Percentiles rank a stretch among this genome's conserved stretches.
Conservation (phyloP, 495 filamentous ascomycete genomes). For the Copromyces sp. region DNA sequence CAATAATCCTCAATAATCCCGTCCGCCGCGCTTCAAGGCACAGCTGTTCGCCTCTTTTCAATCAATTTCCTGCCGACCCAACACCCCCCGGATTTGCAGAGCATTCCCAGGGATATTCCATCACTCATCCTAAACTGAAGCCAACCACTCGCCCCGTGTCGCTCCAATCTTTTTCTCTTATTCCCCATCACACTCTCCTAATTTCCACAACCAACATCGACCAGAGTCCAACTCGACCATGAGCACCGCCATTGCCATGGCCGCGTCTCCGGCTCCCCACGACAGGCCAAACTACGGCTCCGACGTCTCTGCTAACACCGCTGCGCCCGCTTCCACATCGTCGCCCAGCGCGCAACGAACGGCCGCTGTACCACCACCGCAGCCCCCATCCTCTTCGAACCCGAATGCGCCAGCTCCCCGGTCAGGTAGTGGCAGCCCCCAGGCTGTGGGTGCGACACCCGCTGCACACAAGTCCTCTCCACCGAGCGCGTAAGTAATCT, state of each 20-base stretch:
- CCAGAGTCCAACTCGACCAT: constrained; percentile 28
- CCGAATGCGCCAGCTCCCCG: constrained; percentile 34
- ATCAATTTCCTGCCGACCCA: constrained; percentile 12
- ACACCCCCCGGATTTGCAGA: constrained; percentile 13
- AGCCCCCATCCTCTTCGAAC: constrained; percentile 24
- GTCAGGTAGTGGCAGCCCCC: constrained; percentile 41
- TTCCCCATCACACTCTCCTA: neutral
- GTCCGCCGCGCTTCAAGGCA: constrained; percentile 4
- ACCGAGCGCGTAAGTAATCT: constrained; percentile 39
- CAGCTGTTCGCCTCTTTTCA: neutral
- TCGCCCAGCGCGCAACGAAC: constrained; percentile 37
- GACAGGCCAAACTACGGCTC: constrained; percentile 41
- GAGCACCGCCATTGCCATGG: constrained; percentile 52
- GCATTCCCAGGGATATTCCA: constrained; percentile 2
- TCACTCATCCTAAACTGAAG: neutral
- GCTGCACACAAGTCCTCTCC: constrained; percentile 38
- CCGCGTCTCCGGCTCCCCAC: constrained; percentile 48
- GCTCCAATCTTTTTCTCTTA: constrained; percentile 4
- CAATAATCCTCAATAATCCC: neutral
- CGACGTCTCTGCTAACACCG: constrained; percentile 37
- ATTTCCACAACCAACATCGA: constrained; percentile 4
- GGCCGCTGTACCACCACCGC: constrained; percentile 26
- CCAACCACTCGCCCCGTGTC: neutral
- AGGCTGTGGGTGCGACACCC: constrained; percentile 27
- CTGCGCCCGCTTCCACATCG: constrained; percentile 25